Evolutionary conservation across 768 basidiomycete genomes (phyloP).

Genomic region (Suillus discolor): DNA sequence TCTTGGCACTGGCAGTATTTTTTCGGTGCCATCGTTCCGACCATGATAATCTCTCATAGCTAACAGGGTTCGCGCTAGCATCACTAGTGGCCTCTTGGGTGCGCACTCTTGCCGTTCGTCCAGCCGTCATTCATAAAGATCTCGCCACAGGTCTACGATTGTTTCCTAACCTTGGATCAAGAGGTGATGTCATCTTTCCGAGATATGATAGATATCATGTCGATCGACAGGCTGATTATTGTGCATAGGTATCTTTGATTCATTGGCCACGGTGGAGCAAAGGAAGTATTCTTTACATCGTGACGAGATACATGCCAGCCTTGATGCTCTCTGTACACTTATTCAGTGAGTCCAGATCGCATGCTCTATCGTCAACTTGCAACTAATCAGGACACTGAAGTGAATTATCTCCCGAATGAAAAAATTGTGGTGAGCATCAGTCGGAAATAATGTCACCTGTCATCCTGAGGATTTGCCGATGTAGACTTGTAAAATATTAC

Average conservation of each 20-base stretch:
- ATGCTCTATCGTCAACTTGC: background rate
- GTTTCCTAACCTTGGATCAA: constrained; percentile 3
- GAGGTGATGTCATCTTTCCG: background rate
- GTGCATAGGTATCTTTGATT: background rate
- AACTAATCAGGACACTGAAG: background rate
- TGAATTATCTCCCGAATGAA: constrained; percentile 2
- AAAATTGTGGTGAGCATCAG: background rate
- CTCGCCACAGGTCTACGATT: background rate
- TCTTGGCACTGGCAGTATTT: background rate
- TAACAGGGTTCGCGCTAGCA: background rate
- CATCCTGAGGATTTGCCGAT: background rate
- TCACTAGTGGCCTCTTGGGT: constrained; percentile 1
- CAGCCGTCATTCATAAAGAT: background rate
- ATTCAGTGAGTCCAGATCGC: background rate
- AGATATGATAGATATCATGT: background rate
- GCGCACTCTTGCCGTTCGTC: background rate
- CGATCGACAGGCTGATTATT: background rate
- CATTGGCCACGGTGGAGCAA: background rate
- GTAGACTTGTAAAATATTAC: background rate
- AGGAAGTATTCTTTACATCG: background rate
- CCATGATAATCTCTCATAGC: background rate
- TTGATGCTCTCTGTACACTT: background rate
- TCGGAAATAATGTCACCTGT: background rate
- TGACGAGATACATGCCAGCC: background rate
- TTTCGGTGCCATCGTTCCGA: background rate